phyloP scores from a whole-genome alignment of 202 grass and related monocot genomes.

The Eragrostis tef region DNA sequence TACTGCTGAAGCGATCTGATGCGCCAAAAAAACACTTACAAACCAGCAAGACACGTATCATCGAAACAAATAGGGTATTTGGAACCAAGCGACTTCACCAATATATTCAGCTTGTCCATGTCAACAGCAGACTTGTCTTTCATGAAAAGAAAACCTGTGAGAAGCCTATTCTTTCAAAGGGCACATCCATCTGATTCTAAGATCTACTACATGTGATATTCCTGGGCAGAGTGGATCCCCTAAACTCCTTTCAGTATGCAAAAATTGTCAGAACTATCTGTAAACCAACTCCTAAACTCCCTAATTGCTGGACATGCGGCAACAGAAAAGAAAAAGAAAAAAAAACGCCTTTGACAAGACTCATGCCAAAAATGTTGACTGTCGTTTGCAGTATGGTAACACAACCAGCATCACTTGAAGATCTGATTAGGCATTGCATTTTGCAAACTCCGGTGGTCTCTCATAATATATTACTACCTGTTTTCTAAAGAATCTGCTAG shows the following conservation, averaged over 20 bases:
- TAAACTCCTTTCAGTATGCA: conserved; percentile 50
- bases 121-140: conserved; percentile 30
- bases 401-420: conserved; percentile 21
- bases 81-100: background rate
- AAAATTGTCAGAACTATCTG: conserved; percentile 63
- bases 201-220: conserved; percentile 35
- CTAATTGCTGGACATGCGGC: conserved; percentile 45
- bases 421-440: conserved; percentile 45
- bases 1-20: background rate
- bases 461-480: background rate
- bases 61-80: background rate
- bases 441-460: conserved; percentile 16
- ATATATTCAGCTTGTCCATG: conserved; percentile 42
- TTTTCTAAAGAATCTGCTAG: conserved; percentile 38
- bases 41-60: background rate
- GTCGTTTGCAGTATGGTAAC: conserved; percentile 36
- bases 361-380: conserved; percentile 53
- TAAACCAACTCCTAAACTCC: conserved; percentile 46
- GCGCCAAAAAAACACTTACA: background rate
- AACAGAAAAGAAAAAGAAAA: conserved; percentile 26
- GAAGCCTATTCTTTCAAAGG: conserved; percentile 50
- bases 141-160: conserved; percentile 38
- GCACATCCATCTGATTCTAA: conserved; percentile 39
- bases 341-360: conserved; percentile 49
- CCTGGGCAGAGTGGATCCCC: conserved; percentile 32